Evolutionary conservation across 805 yeast genomes (phyloP).

Genomic region (Metschnikowia arizonensis): DNA sequence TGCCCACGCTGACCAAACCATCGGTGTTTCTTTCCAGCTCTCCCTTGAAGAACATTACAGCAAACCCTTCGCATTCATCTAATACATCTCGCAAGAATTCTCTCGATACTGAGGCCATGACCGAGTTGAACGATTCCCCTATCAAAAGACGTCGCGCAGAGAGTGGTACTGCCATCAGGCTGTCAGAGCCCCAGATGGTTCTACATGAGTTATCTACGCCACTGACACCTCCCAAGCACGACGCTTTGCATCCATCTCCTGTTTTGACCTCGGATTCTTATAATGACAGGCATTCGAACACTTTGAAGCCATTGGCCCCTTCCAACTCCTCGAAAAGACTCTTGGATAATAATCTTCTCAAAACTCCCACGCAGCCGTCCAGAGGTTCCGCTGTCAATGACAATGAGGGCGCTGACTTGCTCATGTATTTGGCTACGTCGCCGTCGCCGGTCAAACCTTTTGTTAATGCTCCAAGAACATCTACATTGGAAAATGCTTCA

Average conservation of each 20-base stretch:
- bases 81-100: slow-evolving; percentile 11
- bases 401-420: slow-evolving; percentile 74
- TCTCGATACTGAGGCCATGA: slow-evolving; percentile 10
- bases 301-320: slow-evolving; percentile 22
- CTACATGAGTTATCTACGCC: slow-evolving; percentile 29
- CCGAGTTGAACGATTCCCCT: slow-evolving; percentile 29
- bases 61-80: slow-evolving; percentile 4
- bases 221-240: slow-evolving; percentile 23
- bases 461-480: slow-evolving; percentile 28
- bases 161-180: slow-evolving; percentile 14
- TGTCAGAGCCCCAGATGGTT: slow-evolving; percentile 24
- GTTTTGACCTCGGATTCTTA: slow-evolving; percentile 16
- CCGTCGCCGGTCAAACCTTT: slow-evolving; percentile 60
- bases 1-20: slow-evolving; percentile 38
- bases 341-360: slow-evolving; percentile 16
- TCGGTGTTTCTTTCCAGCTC: slow-evolving; percentile 34
- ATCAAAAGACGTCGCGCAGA: slow-evolving; percentile 24
- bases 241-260: slow-evolving; percentile 28
- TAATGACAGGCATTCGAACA: slow-evolving; percentile 1
- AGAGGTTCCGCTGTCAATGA: slow-evolving; percentile 27
- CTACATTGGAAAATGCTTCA: background rate
- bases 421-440: slow-evolving; percentile 78
- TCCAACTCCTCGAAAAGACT: slow-evolving; percentile 25
- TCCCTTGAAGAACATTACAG: slow-evolving; percentile 27
- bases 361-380: slow-evolving; percentile 37